Conservation (phyloP, 306 rosid species). For the Medicago truncatula region DNA sequence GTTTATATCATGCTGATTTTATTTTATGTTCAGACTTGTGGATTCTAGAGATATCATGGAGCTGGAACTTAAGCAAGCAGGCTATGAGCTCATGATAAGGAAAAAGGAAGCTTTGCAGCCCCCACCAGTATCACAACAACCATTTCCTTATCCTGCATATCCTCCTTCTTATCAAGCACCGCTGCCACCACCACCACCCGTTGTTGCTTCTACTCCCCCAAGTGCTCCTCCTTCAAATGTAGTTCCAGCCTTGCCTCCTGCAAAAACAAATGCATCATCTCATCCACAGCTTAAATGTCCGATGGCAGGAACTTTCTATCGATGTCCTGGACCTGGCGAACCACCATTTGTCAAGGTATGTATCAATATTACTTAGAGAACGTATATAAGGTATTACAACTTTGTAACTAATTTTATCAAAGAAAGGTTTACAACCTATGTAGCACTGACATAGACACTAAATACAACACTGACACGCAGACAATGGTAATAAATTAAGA, state of each 20-base stretch:
- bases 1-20: background rate
- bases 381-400: no score
- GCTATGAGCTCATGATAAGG: constrained; percentile 70
- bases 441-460: no score
- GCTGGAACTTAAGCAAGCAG: constrained; percentile 79
- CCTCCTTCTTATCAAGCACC: constrained; percentile 52
- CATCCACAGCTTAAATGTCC: constrained; percentile 82
- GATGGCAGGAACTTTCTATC: constrained; percentile 97
- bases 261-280: constrained; percentile 64
- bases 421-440: no score
- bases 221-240: constrained; percentile 55
- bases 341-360: constrained; percentile 91
- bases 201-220: constrained; percentile 55
- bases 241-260: constrained; percentile 62
- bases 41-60: constrained; percentile 94
- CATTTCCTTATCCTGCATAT: constrained; percentile 44
- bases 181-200: constrained; percentile 52
- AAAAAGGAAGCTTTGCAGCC: constrained; percentile 84
- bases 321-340: constrained; percentile 76
- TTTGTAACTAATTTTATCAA: no score
- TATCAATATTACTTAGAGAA: background rate
- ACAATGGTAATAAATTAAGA: no score
- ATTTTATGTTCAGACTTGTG: constrained; percentile 68
- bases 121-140: constrained; percentile 56
- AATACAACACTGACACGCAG: no score